Evolutionary conservation across 2,329 filamentous ascomycete species (phyloP), one percentile per base, ranked within the genome.

Genomic region (Ascochyta clinopodiicola): DNA sequence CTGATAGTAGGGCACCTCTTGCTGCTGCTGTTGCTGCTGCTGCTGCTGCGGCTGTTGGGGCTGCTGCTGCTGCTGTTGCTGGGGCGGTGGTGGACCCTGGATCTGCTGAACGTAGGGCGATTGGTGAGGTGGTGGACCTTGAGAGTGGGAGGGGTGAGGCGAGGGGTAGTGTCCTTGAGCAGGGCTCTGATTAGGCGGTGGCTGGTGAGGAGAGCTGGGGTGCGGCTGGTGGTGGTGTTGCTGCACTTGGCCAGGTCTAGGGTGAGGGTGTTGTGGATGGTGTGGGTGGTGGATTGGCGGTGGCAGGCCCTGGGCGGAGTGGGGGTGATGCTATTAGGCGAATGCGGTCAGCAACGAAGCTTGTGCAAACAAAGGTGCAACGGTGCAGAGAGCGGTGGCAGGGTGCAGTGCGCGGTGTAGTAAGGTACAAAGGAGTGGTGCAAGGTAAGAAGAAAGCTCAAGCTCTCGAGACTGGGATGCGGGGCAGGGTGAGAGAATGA

Each of bases 1-100:
- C 72, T 89, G 87, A 77, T 94, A 96, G 68, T 85, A 86, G 40
- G 87, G 83, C 47, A 90, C 79, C 66, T 96, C 90, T 70, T 87
- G 85, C 44, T 83, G 63, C 70, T 87, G 85, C 43, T 87, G 85
- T 44, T 84, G 64, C 70, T 87, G 85, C 38, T 49, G 85, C 38
- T 49, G 46, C 21, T 49, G 46, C 17, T 48, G 45, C 35, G 19
- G 34, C n/a, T 36, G 34, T 17, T 17, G 17, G 17, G 17, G 17
- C 9, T 36, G 34, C 65, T 95, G 89, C 69, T 87, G 85, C 42
- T 83, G 62, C 69, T 86, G 85, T 45, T 83, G 78, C 70, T 83
- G 82, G 70, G 88, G 88, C 39, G 83, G 82, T 70, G 80, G 85
- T 54, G 82, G 80, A 22, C 84, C 81, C 73, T 88, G 87, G 62